Evolutionary conservation across 345 rosid genomes (phyloP).

Genomic region (Bruguiera parviflora): DNA sequence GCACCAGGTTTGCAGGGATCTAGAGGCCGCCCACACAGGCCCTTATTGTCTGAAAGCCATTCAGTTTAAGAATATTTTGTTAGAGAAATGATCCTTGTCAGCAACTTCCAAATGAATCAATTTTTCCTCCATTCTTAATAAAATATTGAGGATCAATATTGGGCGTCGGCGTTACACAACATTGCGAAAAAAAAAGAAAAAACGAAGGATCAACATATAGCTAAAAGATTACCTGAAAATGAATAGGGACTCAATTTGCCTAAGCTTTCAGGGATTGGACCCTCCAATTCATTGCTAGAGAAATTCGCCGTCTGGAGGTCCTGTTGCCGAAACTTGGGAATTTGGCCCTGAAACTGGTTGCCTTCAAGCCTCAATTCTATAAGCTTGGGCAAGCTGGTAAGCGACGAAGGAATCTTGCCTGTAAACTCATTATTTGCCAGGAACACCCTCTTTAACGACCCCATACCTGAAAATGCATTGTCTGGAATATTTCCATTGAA

Average conservation of each 20-base stretch:
- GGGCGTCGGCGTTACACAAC: too few relatives aligned
- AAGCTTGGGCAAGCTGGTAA: constrained; percentile 47
- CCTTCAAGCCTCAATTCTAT: constrained; percentile 57
- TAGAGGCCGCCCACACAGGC: constrained; percentile 57
- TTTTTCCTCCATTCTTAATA: too few relatives aligned
- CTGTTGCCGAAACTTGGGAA: constrained; percentile 48
- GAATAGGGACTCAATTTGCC: constrained; percentile 34
- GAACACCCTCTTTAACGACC: constrained; percentile 47
- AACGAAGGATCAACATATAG: not conserved
- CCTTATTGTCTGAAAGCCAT: constrained; percentile 48
- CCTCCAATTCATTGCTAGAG: constrained; percentile 62
- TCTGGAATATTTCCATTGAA: constrained; percentile 55
- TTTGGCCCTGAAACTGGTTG: constrained; percentile 50
- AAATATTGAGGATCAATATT: too few relatives aligned
- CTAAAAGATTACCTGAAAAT: constrained; percentile 47
- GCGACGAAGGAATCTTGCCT: constrained; percentile 53
- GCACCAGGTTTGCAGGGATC: constrained; percentile 25
- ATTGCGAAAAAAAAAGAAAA: too few relatives aligned
- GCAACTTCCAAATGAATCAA: too few relatives aligned
- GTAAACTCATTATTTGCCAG: constrained; percentile 56
- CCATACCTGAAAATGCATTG: constrained; percentile 56
- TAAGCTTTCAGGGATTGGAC: constrained; percentile 60
- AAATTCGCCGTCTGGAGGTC: constrained; percentile 40
- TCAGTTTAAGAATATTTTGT: not conserved
- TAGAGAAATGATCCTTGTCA: constrained; percentile 1